Conservation (phyloP, 2,329 filamentous ascomycete species). For the Apiospora arundinis region DNA sequence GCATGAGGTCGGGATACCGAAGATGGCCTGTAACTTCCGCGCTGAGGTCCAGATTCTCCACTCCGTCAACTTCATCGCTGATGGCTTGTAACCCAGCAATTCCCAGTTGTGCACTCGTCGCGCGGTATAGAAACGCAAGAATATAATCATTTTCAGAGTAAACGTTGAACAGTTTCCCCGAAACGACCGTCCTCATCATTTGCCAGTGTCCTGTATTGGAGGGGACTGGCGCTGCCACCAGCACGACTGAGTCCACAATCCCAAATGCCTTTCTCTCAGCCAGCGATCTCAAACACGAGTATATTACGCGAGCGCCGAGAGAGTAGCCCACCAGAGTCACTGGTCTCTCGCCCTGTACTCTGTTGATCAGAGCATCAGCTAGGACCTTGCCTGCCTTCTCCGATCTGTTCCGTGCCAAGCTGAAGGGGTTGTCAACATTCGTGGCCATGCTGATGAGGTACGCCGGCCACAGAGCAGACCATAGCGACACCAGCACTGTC, state of each 20-base stretch:
- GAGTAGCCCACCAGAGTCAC: constrained; percentile 73
- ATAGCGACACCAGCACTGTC: constrained; percentile 71
- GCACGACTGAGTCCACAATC: constrained; percentile 65
- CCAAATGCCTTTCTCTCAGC: constrained; percentile 73
- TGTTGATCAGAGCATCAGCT: constrained; percentile 71
- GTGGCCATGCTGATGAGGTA: constrained; percentile 70
- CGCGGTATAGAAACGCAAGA: constrained; percentile 85
- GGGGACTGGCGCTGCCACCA: constrained; percentile 83
- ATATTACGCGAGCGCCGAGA: constrained; percentile 71
- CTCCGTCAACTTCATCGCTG: constrained; percentile 64
- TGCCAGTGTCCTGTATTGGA: constrained; percentile 68
- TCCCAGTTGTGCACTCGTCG: constrained; percentile 81
- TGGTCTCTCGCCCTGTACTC: constrained; percentile 71
- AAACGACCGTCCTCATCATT: constrained; percentile 36
- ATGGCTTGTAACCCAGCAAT: constrained; percentile 84
- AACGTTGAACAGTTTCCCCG: constrained; percentile 84
- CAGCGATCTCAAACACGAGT: constrained; percentile 67
- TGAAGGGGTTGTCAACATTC: constrained; percentile 83
- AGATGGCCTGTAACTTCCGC: constrained; percentile 59
- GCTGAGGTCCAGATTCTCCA: constrained; percentile 63
- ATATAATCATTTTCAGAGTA: constrained; percentile 89
- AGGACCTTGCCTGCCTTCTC: constrained; percentile 81
- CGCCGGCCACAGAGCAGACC: constrained; percentile 74
- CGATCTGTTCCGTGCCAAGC: constrained; percentile 74
- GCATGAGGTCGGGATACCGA: constrained; percentile 57